Percentiles rank a stretch among this genome's conserved stretches.
Evolutionary conservation across 2,329 filamentous ascomycete species (phyloP).

Genomic region (Fulvia fulva): DNA sequence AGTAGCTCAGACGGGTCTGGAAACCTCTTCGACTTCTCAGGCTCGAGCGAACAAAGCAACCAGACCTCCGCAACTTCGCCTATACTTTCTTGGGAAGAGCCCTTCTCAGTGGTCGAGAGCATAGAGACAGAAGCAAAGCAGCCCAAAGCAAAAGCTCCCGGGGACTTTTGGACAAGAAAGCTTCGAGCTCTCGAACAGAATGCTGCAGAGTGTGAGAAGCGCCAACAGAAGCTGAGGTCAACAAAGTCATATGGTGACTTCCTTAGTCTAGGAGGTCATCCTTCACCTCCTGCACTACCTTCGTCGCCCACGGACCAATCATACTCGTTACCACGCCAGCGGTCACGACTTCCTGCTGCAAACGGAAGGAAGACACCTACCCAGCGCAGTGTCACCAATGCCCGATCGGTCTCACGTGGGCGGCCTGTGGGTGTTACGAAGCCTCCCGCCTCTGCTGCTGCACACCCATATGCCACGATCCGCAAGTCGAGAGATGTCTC

Average conservation of each 20-base stretch:
- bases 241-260: conserved; percentile 35
- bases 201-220: conserved; percentile 41
- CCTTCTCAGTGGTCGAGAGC: conserved; percentile 6
- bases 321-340: conserved; percentile 26
- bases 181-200: conserved; percentile 50
- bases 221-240: conserved; percentile 35
- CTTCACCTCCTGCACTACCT: conserved; percentile 33
- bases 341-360: conserved; percentile 26
- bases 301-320: conserved; percentile 29
- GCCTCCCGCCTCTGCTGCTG: conserved; percentile 22
- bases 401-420: conserved; percentile 32
- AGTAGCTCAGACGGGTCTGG: conserved; percentile 48
- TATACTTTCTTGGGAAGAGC: conserved; percentile 44
- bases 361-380: conserved; percentile 28
- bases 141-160: conserved; percentile 39
- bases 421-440: conserved; percentile 31
- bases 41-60: conserved; percentile 48
- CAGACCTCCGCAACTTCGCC: conserved; percentile 42
- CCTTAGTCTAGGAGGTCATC: conserved; percentile 33
- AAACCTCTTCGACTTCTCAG: conserved; percentile 48
- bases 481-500: conserved; percentile 27
- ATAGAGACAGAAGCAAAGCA: conserved; percentile 25
- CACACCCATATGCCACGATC: conserved; percentile 24
- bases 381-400: conserved; percentile 25
- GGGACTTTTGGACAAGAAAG: conserved; percentile 53